These are phyloP conservation scores for Hepatocystis sp. DNA, from an alignment of 169 alveolate species.

Conservation along the genomic window DNA sequence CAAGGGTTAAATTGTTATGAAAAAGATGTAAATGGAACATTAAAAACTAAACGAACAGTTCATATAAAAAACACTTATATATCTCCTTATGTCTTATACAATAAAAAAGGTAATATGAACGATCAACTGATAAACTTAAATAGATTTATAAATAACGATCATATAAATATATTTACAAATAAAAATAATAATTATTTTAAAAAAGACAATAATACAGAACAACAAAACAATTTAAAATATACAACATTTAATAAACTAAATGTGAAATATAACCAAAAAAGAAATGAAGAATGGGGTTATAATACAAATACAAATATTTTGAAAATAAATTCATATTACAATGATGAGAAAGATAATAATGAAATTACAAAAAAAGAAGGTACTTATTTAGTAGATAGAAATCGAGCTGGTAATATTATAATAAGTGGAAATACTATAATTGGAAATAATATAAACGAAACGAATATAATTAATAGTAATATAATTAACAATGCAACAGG, in stretches of 20 bases:
- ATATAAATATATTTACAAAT: conserved; percentile 18
- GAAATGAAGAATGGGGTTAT: conserved; percentile 27
- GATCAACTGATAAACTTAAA: conserved; percentile 18
- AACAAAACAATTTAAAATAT: conserved; percentile 30
- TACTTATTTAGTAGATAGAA: conserved; percentile 19
- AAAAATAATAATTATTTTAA: conserved; percentile 7
- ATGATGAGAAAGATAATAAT: conserved; percentile 49
- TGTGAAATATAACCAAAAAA: conserved; percentile 15
- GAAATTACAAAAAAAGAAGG: conserved; percentile 29
- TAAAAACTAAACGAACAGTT: conserved; percentile 22
- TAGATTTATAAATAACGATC: conserved; percentile 22
- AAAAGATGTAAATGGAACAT: not conserved
- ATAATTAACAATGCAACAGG: no score
- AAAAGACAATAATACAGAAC: conserved; percentile 25
- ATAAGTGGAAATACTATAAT: no score
- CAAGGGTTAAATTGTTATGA: no score
- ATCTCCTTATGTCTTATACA: conserved; percentile 60
- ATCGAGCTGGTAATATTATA: no score
- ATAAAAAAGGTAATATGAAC: conserved; percentile 24
- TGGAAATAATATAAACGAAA: conserved; percentile 22
- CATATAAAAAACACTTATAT: conserved; percentile 69
- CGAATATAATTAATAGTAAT: conserved; percentile 11
- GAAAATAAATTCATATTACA: conserved; percentile 36
- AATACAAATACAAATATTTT: conserved; percentile 46
- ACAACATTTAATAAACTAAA: conserved; percentile 17